Evolutionary conservation across 257 asterid genomes (phyloP), one percentile per base, ranked within the genome.

Genomic region (Datura wrightii): DNA sequence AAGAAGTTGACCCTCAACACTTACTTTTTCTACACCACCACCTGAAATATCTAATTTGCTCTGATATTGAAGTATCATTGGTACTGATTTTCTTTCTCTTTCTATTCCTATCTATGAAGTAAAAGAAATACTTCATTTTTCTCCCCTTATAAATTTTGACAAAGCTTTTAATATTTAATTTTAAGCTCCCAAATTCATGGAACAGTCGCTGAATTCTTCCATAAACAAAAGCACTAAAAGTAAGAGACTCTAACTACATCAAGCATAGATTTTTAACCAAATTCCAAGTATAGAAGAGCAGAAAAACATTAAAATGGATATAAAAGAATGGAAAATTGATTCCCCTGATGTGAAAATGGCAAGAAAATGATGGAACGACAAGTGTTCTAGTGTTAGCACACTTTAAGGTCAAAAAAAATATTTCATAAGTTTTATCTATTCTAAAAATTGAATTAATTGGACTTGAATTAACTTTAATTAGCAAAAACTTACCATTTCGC

Each of bases 1-100:
- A 88, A 63, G 91, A 80, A 55, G 89, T 83, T 3, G 95, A 87
- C 76, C 91, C 82, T 5, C 93, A 90, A 71, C 98, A 93, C 83
- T 87, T 87, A 34, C 87, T 87, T 90, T 89, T 83, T 88, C 59
- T 74, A 19, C 91, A 36, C 90, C 93, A 8, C 90, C 53, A 42
- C 86, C 92, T 44, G 94, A 79, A 53, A 54, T 39, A 24, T 87
- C 90, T 1, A 92, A 88, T 86, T 89, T 83, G 84, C 90, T 88
- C 62, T 63, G 91, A 86, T 71, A 80, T 46, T 88, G 85, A 56
- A 91, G 54, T 78, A 87, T 86, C 59, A 88, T 86, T 48, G 98
- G 99, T 15, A 93, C 97, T 84, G 99, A 94, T 87, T 90, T 92
- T 67, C 91, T 94, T 74, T 79, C 88, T 88, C 92, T 86, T 80